phyloP scores from a whole-genome alignment of 768 basidiomycete genomes.

The Mycena metata region DNA sequence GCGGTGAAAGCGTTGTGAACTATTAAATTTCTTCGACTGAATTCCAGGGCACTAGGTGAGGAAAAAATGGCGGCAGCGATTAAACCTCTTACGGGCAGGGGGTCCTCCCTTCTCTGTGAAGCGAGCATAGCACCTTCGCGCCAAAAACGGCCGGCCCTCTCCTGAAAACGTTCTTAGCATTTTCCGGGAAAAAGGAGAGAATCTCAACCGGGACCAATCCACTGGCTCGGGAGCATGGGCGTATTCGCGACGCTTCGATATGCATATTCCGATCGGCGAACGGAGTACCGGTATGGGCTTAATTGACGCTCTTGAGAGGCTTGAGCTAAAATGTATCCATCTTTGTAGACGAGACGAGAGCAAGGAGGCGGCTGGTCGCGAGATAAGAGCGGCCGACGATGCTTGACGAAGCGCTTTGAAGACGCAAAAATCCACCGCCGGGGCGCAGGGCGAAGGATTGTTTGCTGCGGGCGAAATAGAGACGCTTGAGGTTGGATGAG shows the following conservation, averaged over 20 bases:
- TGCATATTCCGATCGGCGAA: not conserved
- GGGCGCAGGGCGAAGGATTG: not conserved
- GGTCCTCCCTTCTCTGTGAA: too few relatives aligned
- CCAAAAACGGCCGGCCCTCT: not conserved
- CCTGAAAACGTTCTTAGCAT: not conserved
- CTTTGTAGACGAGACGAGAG: not conserved
- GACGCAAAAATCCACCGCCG: too few relatives aligned
- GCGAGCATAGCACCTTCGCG: not conserved
- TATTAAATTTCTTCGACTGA: too few relatives aligned
- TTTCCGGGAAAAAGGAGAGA: not conserved
- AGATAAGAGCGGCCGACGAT: not conserved
- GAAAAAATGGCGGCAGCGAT: too few relatives aligned
- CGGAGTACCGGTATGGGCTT: not conserved
- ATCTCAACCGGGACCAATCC: too few relatives aligned
- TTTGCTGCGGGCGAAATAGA: not conserved
- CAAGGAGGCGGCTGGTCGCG: not conserved
- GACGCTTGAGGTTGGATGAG: constrained; percentile 13
- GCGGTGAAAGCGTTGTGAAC: too few relatives aligned
- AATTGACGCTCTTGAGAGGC: not conserved
- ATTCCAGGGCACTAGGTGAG: too few relatives aligned
- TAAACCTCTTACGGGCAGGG: too few relatives aligned
- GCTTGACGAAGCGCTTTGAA: too few relatives aligned
- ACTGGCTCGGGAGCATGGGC: too few relatives aligned
- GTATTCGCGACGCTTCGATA: not conserved
- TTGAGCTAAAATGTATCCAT: not conserved